phyloP scores from a whole-genome alignment of 129 eudicot genomes.

The Cynara cardunculus region DNA sequence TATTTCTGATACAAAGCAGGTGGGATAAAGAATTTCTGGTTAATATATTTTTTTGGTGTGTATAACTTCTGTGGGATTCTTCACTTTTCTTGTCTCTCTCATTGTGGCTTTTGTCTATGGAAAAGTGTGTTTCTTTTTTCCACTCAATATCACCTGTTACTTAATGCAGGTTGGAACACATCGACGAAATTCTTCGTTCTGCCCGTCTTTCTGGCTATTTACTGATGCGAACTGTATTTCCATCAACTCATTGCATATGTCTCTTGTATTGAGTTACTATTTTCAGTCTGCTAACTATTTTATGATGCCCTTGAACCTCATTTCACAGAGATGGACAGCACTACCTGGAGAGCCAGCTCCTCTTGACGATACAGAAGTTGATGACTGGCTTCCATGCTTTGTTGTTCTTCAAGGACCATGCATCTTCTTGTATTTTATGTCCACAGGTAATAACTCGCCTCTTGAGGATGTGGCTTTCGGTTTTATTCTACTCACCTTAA shows the following conservation, averaged over 20 bases:
- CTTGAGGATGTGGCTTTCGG: not conserved
- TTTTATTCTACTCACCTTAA: not conserved
- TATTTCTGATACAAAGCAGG: not conserved
- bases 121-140: not conserved
- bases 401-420: slow-evolving; percentile 81
- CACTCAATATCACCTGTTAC: not conserved
- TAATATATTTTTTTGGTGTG: not conserved
- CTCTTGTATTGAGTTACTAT: not conserved
- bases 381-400: slow-evolving; percentile 94
- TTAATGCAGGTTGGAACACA: slow-evolving; percentile 66
- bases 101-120: not conserved
- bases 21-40: not conserved
- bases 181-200: slow-evolving; percentile 69
- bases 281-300: not conserved
- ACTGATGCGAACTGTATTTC: slow-evolving; percentile 52
- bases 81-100: not conserved
- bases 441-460: slow-evolving; percentile 53
- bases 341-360: slow-evolving; percentile 95
- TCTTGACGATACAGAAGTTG: slow-evolving; percentile 81
- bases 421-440: slow-evolving; percentile 56
- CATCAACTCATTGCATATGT: not conserved
- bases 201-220: slow-evolving; percentile 85
- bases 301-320: not conserved
- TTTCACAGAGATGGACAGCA: slow-evolving; percentile 83
- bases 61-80: not conserved